phyloP scores from a whole-genome alignment of 305 asterid genomes.

The Coffea humblotiana region DNA sequence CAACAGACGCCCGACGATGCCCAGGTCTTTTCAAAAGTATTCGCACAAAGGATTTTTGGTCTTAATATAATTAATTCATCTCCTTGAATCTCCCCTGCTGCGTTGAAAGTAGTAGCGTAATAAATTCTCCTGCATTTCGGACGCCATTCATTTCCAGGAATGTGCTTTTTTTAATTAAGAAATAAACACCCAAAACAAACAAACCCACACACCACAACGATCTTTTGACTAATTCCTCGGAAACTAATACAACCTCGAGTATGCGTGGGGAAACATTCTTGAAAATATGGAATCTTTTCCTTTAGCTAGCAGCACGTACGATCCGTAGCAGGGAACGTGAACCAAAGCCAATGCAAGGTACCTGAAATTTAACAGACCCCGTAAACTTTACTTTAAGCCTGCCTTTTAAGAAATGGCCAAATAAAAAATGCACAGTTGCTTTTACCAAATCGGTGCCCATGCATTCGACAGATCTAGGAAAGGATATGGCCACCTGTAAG shows the following conservation, averaged over 20 bases:
- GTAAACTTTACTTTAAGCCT: neutral
- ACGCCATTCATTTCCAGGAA: too few species aligned
- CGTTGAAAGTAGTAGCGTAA: too few species aligned
- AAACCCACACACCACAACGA: too few species aligned
- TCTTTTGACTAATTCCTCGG: neutral
- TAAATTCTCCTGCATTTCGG: too few species aligned
- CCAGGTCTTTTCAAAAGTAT: too few species aligned
- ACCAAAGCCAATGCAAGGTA: slow-evolving; percentile 61
- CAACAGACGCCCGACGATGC: too few species aligned
- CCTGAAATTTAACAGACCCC: slow-evolving; percentile 38
- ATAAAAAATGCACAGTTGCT: neutral
- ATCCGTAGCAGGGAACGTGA: slow-evolving; percentile 76
- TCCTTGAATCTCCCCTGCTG: too few species aligned
- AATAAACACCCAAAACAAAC: too few species aligned
- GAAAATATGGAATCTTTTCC: slow-evolving; percentile 51
- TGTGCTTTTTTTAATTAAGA: too few species aligned
- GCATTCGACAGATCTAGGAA: slow-evolving; percentile 80
- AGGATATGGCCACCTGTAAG: slow-evolving; percentile 96
- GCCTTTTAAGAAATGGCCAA: neutral
- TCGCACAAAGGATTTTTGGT: too few species aligned
- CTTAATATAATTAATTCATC: too few species aligned
- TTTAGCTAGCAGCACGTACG: slow-evolving; percentile 52
- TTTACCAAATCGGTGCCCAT: slow-evolving; percentile 82
- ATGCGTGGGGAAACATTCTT: slow-evolving; percentile 43
- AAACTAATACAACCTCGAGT: slow-evolving; percentile 48